Percentiles rank a stretch among this genome's conserved stretches.
These are phyloP conservation scores for Nyctanthes arbortristis DNA, from an alignment of 257 asterid species.

Conservation along the genomic window DNA sequence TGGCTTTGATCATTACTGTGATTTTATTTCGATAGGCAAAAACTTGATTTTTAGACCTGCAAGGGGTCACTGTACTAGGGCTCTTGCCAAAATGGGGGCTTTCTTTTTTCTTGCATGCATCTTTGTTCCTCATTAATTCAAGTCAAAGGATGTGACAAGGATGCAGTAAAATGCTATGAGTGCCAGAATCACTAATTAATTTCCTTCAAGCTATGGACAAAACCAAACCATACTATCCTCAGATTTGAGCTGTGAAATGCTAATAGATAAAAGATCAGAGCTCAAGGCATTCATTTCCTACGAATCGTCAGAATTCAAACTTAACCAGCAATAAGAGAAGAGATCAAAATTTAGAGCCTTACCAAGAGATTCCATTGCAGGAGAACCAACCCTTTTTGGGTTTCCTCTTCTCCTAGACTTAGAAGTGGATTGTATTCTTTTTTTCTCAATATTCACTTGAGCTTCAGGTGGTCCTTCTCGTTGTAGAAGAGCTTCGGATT, in stretches of 20 bases:
- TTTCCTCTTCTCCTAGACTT: constrained; percentile 49
- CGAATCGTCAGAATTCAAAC: constrained; percentile 1
- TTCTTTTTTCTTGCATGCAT: too few relatives aligned
- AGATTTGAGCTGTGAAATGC: not conserved
- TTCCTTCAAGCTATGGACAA: too few relatives aligned
- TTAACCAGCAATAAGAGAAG: constrained; percentile 13
- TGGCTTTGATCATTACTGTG: too few relatives aligned
- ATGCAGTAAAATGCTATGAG: too few relatives aligned
- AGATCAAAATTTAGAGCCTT: constrained; percentile 28
- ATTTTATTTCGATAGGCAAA: too few relatives aligned
- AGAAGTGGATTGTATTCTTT: constrained; percentile 35
- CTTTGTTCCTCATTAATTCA: not conserved
- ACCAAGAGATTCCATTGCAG: constrained; percentile 31
- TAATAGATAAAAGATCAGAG: not conserved
- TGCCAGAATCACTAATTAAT: too few relatives aligned
- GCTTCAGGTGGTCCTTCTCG: constrained; percentile 34
- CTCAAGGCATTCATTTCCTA: not conserved
- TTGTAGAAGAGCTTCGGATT: constrained; percentile 84
- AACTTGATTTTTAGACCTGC: too few relatives aligned
- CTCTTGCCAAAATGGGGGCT: too few relatives aligned
- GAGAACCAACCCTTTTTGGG: constrained; percentile 38
- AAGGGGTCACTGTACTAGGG: too few relatives aligned
- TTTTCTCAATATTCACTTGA: constrained; percentile 35
- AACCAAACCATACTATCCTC: too few relatives aligned
- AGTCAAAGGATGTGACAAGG: too few relatives aligned